Conservation (phyloP, 257 asterid genomes). For the Nicotiana benthamiana region DNA sequence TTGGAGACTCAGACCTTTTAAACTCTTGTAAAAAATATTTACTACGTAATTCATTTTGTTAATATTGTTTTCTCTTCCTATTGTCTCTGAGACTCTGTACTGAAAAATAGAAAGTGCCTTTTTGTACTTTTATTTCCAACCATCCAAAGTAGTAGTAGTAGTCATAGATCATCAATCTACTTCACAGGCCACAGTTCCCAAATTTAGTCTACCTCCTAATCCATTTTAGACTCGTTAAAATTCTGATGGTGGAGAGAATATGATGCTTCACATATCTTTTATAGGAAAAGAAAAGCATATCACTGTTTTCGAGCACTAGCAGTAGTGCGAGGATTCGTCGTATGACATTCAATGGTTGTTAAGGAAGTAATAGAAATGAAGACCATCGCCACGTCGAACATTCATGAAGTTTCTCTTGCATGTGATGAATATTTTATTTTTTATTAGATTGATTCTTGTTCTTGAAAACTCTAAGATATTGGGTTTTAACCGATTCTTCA, state of each 20-base stretch:
- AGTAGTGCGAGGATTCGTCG: neutral
- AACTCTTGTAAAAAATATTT: too few relatives aligned
- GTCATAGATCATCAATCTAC: neutral
- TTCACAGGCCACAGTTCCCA: neutral
- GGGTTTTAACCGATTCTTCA: too few relatives aligned
- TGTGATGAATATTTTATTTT: too few relatives aligned
- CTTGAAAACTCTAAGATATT: too few relatives aligned
- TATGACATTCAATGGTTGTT: neutral
- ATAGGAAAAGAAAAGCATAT: neutral
- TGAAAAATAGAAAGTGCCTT: neutral
- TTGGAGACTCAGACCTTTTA: too few relatives aligned
- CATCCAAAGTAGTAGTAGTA: neutral
- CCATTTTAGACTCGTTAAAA: neutral
- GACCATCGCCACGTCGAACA: neutral
- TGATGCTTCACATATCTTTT: conserved; percentile 4
- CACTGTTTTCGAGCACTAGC: neutral
- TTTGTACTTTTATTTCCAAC: neutral
- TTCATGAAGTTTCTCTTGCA: too few relatives aligned
- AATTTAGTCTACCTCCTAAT: neutral
- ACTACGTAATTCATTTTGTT: neutral
- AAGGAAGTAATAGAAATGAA: neutral
- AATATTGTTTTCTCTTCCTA: neutral
- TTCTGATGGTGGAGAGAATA: neutral
- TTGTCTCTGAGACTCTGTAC: neutral
- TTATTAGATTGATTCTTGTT: too few relatives aligned